phyloP scores from a whole-genome alignment of 1,284 basidiomycete species.

The Apiotrichum veenhuisii region DNA sequence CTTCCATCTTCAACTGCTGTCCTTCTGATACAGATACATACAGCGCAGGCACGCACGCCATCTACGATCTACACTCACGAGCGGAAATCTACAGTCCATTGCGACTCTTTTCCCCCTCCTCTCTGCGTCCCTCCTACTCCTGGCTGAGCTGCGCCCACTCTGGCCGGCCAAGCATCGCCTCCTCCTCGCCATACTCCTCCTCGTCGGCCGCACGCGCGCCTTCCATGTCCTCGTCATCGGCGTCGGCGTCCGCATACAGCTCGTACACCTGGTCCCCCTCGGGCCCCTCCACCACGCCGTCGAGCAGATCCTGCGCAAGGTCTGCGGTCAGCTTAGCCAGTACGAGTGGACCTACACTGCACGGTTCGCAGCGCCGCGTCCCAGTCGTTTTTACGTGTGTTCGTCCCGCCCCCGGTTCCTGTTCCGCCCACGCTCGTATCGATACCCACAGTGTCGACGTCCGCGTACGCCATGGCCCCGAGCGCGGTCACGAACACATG shows the following conservation, averaged over 20 bases:
- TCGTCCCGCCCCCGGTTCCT: neutral
- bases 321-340: constrained; percentile 49
- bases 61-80: neutral
- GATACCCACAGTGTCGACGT: constrained; percentile 50
- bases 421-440: neutral
- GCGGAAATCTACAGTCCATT: too few relatives aligned
- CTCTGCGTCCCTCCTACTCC: neutral
- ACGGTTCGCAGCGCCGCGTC: constrained; percentile 21
- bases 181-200: constrained; percentile 5
- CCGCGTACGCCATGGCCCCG: constrained; percentile 67
- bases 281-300: constrained; percentile 69
- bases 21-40: neutral
- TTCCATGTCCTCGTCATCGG: neutral
- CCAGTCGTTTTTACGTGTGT: neutral
- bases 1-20: too few relatives aligned
- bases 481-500: constrained; percentile 72
- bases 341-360: constrained; percentile 30
- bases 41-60: neutral
- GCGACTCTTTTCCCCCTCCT: too few relatives aligned
- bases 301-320: constrained; percentile 64
- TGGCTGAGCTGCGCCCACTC: neutral
- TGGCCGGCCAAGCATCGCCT: neutral
- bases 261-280: constrained; percentile 64
- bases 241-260: constrained; percentile 53
- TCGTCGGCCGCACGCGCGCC: neutral